Evolutionary conservation across 2,329 filamentous ascomycete species (phyloP).

Genomic region (Diaporthe citrichinensis): DNA sequence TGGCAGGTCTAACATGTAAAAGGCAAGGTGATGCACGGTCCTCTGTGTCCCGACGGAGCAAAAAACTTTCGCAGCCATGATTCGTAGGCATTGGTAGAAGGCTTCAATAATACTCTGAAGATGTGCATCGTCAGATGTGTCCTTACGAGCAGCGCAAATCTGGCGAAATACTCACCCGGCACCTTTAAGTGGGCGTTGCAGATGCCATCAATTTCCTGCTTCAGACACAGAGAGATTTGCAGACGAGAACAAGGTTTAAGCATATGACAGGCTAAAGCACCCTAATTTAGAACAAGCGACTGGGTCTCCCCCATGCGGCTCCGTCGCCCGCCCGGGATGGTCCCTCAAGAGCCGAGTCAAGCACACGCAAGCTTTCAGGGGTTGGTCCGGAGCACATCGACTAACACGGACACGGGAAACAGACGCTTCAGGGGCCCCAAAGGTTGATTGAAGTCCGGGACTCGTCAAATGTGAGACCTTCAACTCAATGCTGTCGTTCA

Average conservation of each 20-base stretch:
- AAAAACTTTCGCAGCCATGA: not conserved
- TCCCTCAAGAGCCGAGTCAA: constrained; percentile 14
- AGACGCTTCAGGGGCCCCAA: constrained; percentile 1
- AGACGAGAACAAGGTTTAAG: constrained; percentile 16
- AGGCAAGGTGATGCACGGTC: not conserved
- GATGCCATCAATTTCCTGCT: not conserved
- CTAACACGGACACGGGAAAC: constrained; percentile 23
- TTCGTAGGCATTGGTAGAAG: no score
- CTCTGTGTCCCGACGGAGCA: not conserved
- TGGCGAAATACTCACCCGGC: not conserved
- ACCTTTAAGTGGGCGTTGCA: no score
- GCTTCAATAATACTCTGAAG: not conserved
- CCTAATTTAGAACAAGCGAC: constrained; percentile 5
- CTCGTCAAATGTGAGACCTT: not conserved
- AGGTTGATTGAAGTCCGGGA: not conserved
- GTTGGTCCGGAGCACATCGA: constrained; percentile 17
- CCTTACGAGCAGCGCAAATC: not conserved
- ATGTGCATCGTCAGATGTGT: not conserved
- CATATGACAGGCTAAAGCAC: not conserved
- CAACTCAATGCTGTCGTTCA: not conserved
- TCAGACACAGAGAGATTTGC: not conserved
- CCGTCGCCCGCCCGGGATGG: not conserved
- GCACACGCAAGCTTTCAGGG: constrained; percentile 22
- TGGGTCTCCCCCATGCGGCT: constrained; percentile 3
- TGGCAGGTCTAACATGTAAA: not conserved